These are phyloP conservation scores for Phytophthora multivora DNA, from an alignment of 352 stramenopile genomes.

Conservation along the genomic window DNA sequence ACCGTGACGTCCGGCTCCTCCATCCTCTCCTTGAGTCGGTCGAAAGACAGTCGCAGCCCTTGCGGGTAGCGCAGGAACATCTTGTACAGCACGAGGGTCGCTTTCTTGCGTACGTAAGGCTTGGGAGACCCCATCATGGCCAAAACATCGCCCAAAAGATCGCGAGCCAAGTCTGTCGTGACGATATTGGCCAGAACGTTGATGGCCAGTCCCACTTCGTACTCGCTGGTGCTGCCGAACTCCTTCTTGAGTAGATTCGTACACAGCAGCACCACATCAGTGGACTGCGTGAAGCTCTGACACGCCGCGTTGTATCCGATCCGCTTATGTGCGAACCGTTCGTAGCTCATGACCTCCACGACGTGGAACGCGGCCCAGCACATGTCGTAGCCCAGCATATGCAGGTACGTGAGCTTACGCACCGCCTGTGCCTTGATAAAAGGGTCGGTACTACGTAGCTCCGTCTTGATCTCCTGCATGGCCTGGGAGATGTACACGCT, in stretches of 20 bases:
- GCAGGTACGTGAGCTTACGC: conserved; percentile 96
- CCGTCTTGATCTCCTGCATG: conserved; percentile 98
- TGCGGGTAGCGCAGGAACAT: conserved; percentile 99
- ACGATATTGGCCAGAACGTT: conserved; percentile 99
- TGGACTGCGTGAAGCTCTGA: conserved; percentile 97
- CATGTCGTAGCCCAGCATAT: conserved; percentile 99
- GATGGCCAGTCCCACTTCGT: conserved; percentile 97
- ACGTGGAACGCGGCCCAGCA: conserved; percentile 97
- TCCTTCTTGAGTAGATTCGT: conserved; percentile 99
- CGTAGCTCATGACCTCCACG: conserved; percentile 98
- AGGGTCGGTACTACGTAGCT: conserved; percentile 96
- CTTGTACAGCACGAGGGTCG: conserved; percentile 98
- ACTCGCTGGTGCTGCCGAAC: conserved; percentile 89
- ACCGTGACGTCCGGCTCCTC: conserved; percentile 96
- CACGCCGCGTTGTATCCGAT: conserved; percentile 96
- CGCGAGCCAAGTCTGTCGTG: conserved; percentile 95
- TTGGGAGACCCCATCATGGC: conserved; percentile 93
- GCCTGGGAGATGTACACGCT: conserved; percentile 96
- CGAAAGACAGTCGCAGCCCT: conserved; percentile 97
- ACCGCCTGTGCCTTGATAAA: conserved; percentile 97
- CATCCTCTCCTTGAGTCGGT: conserved; percentile 96
- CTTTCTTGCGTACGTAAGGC: conserved; percentile 98
- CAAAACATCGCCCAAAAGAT: conserved; percentile 93
- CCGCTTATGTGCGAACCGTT: conserved; percentile 96
- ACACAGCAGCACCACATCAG: conserved; percentile 98